Evolutionary conservation across 2,329 filamentous ascomycete genomes (phyloP).

Genomic region (Sclerotinia minor): DNA sequence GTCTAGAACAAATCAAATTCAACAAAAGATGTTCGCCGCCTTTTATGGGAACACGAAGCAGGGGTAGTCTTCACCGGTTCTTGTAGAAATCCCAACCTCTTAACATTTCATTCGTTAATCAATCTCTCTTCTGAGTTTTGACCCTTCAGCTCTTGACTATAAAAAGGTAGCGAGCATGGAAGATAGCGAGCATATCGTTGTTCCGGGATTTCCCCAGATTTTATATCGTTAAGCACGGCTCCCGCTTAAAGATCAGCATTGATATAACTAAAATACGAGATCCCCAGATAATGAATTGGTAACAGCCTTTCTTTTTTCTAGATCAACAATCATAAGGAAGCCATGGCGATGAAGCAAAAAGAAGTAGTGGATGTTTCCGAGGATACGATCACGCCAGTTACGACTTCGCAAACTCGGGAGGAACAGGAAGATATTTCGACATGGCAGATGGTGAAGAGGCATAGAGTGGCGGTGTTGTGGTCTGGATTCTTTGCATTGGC

Average conservation of each 20-base stretch:
- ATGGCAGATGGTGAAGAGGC: slow-evolving; percentile 22
- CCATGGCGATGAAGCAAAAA: slow-evolving; percentile 1
- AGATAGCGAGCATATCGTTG: not conserved
- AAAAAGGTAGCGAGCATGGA: not conserved
- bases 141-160: not conserved
- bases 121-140: not conserved
- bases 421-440: slow-evolving; percentile 13
- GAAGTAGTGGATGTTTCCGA: not conserved
- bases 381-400: not conserved
- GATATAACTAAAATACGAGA: not conserved
- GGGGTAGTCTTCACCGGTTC: slow-evolving; percentile 13
- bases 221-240: slow-evolving; percentile 1
- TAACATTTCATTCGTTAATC: not conserved
- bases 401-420: not conserved
- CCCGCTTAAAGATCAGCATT: not conserved
- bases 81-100: slow-evolving; percentile 7
- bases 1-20: slow-evolving; percentile 10
- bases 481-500: slow-evolving; percentile 21
- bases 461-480: slow-evolving; percentile 22
- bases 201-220: slow-evolving; percentile 18
- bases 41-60: not conserved
- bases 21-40: not conserved
- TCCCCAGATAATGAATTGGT: slow-evolving; percentile 1
- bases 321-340: not conserved
- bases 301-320: not conserved